Percentiles rank a stretch among this genome's conserved stretches.
These are phyloP conservation scores for Kokia cookei DNA, from an alignment of 441 rosid genomes.

Conservation along the genomic window DNA sequence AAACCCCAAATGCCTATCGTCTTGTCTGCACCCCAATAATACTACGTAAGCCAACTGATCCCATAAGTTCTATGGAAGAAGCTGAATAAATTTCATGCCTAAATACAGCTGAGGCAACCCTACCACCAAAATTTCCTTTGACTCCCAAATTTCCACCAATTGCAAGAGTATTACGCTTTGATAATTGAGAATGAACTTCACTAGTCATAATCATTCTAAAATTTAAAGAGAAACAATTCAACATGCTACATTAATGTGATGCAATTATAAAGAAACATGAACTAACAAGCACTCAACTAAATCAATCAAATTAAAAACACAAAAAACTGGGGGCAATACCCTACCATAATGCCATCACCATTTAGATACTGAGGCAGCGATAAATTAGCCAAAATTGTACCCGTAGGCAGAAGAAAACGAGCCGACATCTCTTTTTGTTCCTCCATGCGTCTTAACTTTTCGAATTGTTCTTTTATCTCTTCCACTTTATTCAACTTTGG, in stretches of 20 bases:
- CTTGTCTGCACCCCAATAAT: too few relatives aligned
- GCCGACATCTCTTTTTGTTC: conserved; percentile 63
- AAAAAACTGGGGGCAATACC: conserved; percentile 32
- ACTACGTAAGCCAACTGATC: too few relatives aligned
- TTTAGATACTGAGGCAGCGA: conserved; percentile 64
- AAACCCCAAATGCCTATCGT: too few relatives aligned
- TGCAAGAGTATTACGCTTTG: conserved; percentile 54
- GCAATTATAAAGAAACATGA: neutral
- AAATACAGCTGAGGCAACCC: too few relatives aligned
- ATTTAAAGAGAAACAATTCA: conserved; percentile 1
- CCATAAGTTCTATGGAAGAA: too few relatives aligned
- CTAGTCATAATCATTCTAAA: conserved; percentile 87
- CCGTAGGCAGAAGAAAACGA: conserved; percentile 57
- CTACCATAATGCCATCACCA: conserved; percentile 85
- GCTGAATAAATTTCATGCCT: too few relatives aligned
- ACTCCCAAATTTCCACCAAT: too few relatives aligned
- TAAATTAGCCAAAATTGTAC: conserved; percentile 56
- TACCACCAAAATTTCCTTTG: too few relatives aligned
- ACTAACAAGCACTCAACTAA: neutral
- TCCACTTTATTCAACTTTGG: conserved; percentile 77
- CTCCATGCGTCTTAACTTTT: conserved; percentile 54
- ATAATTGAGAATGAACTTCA: conserved; percentile 73
- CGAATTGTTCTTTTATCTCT: conserved; percentile 79
- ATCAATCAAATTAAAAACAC: neutral
- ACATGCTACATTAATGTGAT: neutral